Percentiles rank a stretch among this genome's conserved stretches.
Conservation (phyloP, 2,329 filamentous ascomycete species). For the Diaporthe ilicicola region DNA sequence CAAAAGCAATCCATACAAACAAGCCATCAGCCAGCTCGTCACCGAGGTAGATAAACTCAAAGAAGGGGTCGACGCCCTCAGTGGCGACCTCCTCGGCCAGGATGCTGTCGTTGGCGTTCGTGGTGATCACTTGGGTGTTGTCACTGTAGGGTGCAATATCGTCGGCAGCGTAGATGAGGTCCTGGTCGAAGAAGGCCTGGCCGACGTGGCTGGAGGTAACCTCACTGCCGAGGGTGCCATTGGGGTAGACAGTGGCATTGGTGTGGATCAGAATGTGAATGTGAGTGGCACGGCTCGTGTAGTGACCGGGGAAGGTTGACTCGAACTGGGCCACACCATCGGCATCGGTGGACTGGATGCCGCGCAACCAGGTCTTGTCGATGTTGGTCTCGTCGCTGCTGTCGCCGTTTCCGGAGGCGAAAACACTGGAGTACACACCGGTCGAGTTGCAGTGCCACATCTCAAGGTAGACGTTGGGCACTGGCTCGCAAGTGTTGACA, state of each 20-base stretch:
- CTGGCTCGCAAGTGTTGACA: conserved; percentile 59
- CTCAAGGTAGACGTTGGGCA: conserved; percentile 57
- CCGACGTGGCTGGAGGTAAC: conserved; percentile 42
- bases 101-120: conserved; percentile 39
- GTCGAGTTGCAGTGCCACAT: conserved; percentile 59
- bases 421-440: conserved; percentile 47
- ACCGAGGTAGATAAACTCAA: conserved; percentile 41
- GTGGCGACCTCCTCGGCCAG: conserved; percentile 40
- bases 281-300: conserved; percentile 55
- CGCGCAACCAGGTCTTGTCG: conserved; percentile 51
- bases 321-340: conserved; percentile 51
- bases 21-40: conserved; percentile 39
- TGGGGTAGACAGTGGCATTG: conserved; percentile 45
- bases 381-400: conserved; percentile 50
- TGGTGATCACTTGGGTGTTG: conserved; percentile 38
- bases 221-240: conserved; percentile 52
- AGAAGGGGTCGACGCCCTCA: conserved; percentile 42
- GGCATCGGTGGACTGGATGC: conserved; percentile 48
- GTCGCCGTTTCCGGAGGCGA: conserved; percentile 47
- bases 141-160: conserved; percentile 39
- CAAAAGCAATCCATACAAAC: conserved; percentile 43
- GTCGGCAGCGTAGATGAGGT: conserved; percentile 38
- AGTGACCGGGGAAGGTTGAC: conserved; percentile 54
- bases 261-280: conserved; percentile 46
- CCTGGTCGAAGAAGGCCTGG: conserved; percentile 43